Conservation (phyloP, 768 basidiomycete genomes). For the Punctularia strigosozonata region DNA sequence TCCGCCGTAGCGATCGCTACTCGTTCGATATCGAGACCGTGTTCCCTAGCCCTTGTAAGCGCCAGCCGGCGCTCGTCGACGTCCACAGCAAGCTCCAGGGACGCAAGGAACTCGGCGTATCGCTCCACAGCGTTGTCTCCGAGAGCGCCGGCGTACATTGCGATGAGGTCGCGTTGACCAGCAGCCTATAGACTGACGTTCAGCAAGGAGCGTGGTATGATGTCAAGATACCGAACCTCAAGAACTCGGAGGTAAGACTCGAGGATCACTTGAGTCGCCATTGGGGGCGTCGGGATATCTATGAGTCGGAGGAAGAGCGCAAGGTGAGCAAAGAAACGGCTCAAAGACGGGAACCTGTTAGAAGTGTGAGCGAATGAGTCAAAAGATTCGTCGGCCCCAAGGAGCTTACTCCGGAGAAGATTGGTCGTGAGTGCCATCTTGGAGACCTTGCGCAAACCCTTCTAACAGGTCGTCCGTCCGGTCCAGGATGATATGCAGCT, state of each 20-base stretch:
- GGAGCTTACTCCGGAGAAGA: slow-evolving; percentile 47
- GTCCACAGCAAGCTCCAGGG: slow-evolving; percentile 54
- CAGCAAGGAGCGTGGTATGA: neutral
- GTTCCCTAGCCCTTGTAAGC: slow-evolving; percentile 65
- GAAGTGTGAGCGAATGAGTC: slow-evolving; percentile 7
- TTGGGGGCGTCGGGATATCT: slow-evolving; percentile 57
- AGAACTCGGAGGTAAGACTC: slow-evolving; percentile 84
- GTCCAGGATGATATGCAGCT: slow-evolving; percentile 67
- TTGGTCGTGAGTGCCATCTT: slow-evolving; percentile 34
- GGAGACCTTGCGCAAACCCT: slow-evolving; percentile 49
- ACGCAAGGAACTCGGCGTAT: slow-evolving; percentile 84
- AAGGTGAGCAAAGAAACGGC: slow-evolving; percentile 89
- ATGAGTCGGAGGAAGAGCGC: slow-evolving; percentile 84
- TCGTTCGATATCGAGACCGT: slow-evolving; percentile 70
- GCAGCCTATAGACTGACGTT: slow-evolving; percentile 48
- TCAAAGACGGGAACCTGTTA: slow-evolving; percentile 54
- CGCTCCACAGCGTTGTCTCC: slow-evolving; percentile 87
- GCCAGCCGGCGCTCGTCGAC: slow-evolving; percentile 55
- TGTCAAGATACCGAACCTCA: slow-evolving; percentile 39
- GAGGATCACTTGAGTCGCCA: slow-evolving; percentile 70
- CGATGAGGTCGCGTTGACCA: slow-evolving; percentile 77
- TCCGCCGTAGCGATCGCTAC: slow-evolving; percentile 80
- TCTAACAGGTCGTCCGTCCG: slow-evolving; percentile 58
- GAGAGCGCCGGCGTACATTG: slow-evolving; percentile 86
- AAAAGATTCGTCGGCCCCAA: too few relatives aligned